Conservation (phyloP, 805 yeast genomes). For the Starmerella scarabaei region DNA sequence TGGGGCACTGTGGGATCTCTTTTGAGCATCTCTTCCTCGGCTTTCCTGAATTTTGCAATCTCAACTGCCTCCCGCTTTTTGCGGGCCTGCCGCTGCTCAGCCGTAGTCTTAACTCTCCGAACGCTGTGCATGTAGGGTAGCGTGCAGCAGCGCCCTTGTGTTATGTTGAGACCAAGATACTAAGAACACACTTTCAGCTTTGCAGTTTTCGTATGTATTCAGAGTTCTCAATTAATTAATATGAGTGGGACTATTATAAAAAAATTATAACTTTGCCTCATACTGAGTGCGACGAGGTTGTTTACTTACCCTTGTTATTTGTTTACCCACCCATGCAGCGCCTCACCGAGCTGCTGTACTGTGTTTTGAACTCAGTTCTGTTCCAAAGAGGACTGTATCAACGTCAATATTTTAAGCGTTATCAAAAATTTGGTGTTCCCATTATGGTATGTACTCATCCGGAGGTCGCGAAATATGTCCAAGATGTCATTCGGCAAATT, state of each 20-base stretch:
- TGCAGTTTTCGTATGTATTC: too few relatives aligned
- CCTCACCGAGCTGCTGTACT: conserved; percentile 63
- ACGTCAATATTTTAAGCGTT: conserved; percentile 65
- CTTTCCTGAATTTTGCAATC: conserved; percentile 41
- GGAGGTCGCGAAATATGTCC: conserved; percentile 58
- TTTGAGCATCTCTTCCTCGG: conserved; percentile 31
- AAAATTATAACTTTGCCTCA: too few relatives aligned
- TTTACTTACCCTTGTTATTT: too few relatives aligned
- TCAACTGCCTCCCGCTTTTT: conserved; percentile 45
- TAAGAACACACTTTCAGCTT: too few relatives aligned
- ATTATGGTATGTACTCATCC: conserved; percentile 60
- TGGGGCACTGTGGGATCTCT: conserved; percentile 27
- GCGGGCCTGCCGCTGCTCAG: conserved; percentile 43
- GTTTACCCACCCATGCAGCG: too few relatives aligned
- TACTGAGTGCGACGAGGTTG: too few relatives aligned
- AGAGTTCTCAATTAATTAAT: too few relatives aligned
- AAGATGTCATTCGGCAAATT: conserved; percentile 53
- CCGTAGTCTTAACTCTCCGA: conserved; percentile 43
- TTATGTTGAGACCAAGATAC: conserved; percentile 63
- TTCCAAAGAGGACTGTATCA: conserved; percentile 89
- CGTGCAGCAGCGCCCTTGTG: conserved; percentile 60
- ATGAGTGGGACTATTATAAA: too few relatives aligned
- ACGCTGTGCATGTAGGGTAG: conserved; percentile 45
- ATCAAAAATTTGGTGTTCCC: conserved; percentile 66
- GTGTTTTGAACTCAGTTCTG: conserved; percentile 63